Base-by-base conservation (phyloP, 805 yeast genomes). In the Candida ortonii region DNA sequence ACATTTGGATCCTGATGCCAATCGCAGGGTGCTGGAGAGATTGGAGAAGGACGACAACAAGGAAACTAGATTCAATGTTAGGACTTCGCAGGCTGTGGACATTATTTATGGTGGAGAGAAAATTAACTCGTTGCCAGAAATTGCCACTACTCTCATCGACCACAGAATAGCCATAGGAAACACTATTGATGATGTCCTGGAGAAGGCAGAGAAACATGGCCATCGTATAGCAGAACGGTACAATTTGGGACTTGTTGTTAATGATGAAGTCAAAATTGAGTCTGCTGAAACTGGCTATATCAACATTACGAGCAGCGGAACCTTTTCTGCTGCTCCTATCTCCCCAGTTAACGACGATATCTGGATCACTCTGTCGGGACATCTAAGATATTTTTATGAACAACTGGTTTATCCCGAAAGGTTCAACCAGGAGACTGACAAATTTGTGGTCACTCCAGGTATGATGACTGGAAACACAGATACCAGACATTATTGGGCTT, bases 91-190 rank as follows among this genome's bases (percentile, higher is more conserved):
- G 57, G 83, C 90, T 0, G 67, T 73, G 28, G 87, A 81, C 49
- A 68, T 80, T 16, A 66, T 85, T 39, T 52, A 60, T 9, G 93
- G 93, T 18, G 95, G 94, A 27, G 71, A 78, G 38, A 84, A 84
- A 59, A 68, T 80, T 16, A 84, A 84, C 51, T 88, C 93, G 1
- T 61, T 84, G 29, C 94, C 95, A 3, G 90, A 84, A 52, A 57
- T 65, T 16, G 74, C 74, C 3, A 56, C 60, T 19, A 64, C 78
- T 25, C 52, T 68, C 22, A 65, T 80, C 27, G 83, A 85, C 58
- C 82, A 81, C 50, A 68, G 94, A 51, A 67, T 83, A 34, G 69
- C 76, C 11, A 61, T 77, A 28, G 86, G 78, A 42, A 68, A 78
- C 16, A 59, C 68, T 17, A 64, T 71, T 2, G 55, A 62, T 7